A percentile compares a stretch with the other conserved stretches of the same genome.
Conservation (phyloP, 1,284 basidiomycete species). For the Spongispora temasekensis region DNA sequence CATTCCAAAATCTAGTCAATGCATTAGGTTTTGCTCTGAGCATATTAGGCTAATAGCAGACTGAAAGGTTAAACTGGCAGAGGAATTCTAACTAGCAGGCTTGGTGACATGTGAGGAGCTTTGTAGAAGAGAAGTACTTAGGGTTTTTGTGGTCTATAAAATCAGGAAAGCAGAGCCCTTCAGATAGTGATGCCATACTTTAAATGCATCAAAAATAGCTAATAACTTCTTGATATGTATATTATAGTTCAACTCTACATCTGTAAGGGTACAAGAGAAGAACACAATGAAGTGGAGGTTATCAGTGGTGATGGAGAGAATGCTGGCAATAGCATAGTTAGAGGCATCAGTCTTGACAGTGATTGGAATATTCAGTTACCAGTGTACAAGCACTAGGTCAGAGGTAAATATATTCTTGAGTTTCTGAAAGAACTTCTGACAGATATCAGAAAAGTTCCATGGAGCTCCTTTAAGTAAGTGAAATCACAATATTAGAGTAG, state of each 20-base stretch:
- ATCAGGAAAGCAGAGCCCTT: background rate
- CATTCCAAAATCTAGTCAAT: background rate
- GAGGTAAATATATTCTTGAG: no score
- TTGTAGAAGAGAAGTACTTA: background rate
- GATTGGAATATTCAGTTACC: background rate
- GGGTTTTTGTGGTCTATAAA: background rate
- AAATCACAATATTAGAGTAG: background rate
- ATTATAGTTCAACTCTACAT: no score
- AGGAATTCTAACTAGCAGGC: background rate
- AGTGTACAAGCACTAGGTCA: slow-evolving; percentile 5
- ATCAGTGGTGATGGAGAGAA: no score
- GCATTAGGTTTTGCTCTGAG: background rate
- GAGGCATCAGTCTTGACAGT: slow-evolving; percentile 4
- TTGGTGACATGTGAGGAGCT: background rate
- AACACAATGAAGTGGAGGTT: no score
- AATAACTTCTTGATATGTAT: background rate
- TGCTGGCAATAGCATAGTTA: slow-evolving; percentile 27
- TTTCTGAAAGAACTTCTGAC: background rate
- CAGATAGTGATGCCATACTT: background rate
- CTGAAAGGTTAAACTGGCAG: background rate
- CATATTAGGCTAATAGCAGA: background rate
- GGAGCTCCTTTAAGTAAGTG: no score
- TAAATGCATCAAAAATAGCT: no score
- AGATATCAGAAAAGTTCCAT: background rate
- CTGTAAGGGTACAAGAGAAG: no score